phyloP scores from a whole-genome alignment of 2,329 filamentous ascomycete species.

The Neonectria neomacrospora region DNA sequence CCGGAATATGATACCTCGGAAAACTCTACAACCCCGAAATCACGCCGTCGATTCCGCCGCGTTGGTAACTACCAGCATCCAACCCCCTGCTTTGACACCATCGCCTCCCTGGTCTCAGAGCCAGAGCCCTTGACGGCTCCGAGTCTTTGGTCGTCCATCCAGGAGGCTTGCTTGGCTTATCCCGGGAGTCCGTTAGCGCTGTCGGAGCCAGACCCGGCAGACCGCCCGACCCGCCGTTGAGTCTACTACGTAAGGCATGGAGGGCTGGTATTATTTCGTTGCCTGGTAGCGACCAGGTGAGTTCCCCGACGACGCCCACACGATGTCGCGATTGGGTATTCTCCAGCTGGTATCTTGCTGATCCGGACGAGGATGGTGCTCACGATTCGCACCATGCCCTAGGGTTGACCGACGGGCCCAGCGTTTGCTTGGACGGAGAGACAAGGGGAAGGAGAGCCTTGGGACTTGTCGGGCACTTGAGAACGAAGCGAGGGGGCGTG shows the following conservation, averaged over 20 bases:
- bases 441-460: constrained; percentile 1
- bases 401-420: constrained; percentile 17
- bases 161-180: constrained; percentile 14
- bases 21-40: constrained; percentile 15
- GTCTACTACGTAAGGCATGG: constrained; percentile 1
- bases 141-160: constrained; percentile 24
- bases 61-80: constrained; percentile 21
- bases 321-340: constrained; percentile 34
- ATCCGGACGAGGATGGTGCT: constrained; percentile 15
- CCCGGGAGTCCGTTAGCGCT: constrained; percentile 13
- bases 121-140: constrained; percentile 25
- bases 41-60: constrained; percentile 25
- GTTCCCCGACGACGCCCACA: constrained; percentile 23
- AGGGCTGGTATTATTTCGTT: constrained; percentile 12
- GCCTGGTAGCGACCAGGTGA: constrained; percentile 35
- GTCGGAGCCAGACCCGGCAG: constrained; percentile 33
- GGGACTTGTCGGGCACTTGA: neutral
- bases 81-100: constrained; percentile 10
- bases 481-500: constrained; percentile 13
- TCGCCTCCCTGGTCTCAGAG: constrained; percentile 31
- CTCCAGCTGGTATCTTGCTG: constrained; percentile 13
- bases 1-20: constrained; percentile 18
- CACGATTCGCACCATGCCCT: neutral
- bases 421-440: constrained; percentile 11
- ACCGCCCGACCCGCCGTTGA: constrained; percentile 21